These are phyloP conservation scores for Morella rubra DNA, from an alignment of 306 rosid genomes.

Conservation along the genomic window DNA sequence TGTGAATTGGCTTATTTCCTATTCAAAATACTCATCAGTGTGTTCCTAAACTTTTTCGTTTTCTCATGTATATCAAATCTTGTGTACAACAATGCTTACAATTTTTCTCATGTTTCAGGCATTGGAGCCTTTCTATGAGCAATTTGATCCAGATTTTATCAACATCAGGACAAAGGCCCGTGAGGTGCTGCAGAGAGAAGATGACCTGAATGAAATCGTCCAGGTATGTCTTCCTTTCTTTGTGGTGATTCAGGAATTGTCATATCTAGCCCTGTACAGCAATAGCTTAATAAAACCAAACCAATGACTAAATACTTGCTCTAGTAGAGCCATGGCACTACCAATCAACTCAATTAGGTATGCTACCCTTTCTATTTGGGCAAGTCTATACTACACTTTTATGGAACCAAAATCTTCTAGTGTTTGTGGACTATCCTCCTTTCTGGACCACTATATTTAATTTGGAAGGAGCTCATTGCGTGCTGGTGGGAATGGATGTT, in stretches of 20 bases:
- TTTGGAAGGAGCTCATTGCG: neutral
- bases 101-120: constrained; percentile 55
- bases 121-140: constrained; percentile 87
- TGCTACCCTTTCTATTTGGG: too few relatives aligned
- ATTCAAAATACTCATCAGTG: constrained; percentile 91
- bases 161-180: constrained; percentile 98
- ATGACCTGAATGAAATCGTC: constrained; percentile 97
- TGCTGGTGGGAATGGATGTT: neutral
- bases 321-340: too few relatives aligned
- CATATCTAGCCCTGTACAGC: neutral
- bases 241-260: neutral
- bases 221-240: constrained; percentile 52
- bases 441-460: neutral
- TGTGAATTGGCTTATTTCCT: constrained; percentile 98
- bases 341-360: neutral
- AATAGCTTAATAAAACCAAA: too few relatives aligned
- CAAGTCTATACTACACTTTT: neutral
- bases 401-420: neutral
- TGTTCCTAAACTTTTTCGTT: constrained; percentile 32
- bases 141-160: constrained; percentile 95
- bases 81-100: constrained; percentile 8
- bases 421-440: neutral
- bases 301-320: too few relatives aligned
- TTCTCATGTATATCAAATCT: neutral
- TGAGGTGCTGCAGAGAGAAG: constrained; percentile 96